Conservation (phyloP, 1,139 yeast species). For the Scheffersomyces titani region DNA sequence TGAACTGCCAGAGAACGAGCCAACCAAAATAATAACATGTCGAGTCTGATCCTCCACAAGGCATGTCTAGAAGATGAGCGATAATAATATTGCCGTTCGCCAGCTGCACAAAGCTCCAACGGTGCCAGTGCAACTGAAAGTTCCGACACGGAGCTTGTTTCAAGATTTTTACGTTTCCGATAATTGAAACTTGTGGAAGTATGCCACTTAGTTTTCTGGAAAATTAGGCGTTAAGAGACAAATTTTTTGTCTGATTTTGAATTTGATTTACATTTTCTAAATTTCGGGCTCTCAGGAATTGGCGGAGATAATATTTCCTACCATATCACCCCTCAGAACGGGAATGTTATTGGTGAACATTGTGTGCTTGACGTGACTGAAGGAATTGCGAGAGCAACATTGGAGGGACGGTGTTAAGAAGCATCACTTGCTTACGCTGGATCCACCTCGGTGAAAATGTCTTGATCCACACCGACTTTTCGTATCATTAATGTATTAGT, state of each 20-base stretch:
- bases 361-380: background rate
- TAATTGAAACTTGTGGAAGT: background rate
- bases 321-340: background rate
- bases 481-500: background rate
- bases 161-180: background rate
- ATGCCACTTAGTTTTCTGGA: background rate
- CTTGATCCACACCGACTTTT: background rate
- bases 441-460: background rate
- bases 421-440: background rate
- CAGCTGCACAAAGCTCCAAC: background rate
- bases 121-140: background rate
- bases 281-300: background rate
- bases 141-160: background rate
- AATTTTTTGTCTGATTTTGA: no score
- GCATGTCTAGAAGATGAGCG: background rate
- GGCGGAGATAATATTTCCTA: background rate
- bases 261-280: background rate
- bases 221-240: background rate
- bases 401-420: background rate
- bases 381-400: background rate
- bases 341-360: background rate
- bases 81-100: background rate
- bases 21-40: background rate
- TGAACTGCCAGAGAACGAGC: background rate
- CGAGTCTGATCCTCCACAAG: background rate